A percentile compares a stretch with the other conserved stretches of the same genome.
Evolutionary conservation across 768 basidiomycete species (phyloP).

Genomic region (Cyathus striatus): DNA sequence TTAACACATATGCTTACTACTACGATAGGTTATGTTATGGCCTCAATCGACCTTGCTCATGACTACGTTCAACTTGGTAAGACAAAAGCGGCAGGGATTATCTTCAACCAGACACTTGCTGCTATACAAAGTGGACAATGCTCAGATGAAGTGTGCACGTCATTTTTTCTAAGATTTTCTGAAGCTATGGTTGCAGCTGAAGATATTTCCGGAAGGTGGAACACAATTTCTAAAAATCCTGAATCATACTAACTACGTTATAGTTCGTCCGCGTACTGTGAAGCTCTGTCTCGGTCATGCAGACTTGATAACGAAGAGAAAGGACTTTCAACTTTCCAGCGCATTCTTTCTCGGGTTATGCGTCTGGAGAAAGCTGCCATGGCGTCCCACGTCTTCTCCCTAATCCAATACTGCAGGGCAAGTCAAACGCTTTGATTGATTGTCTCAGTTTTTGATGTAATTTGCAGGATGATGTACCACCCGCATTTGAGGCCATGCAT

Average conservation of each 20-base stretch:
- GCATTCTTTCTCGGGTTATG: conserved; percentile 54
- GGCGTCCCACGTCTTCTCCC: conserved; percentile 64
- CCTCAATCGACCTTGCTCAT: conserved; percentile 69
- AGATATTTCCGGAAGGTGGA: conserved; percentile 55
- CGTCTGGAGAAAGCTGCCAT: conserved; percentile 66
- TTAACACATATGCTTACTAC: not conserved
- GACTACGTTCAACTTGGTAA: conserved; percentile 82
- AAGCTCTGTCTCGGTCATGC: conserved; percentile 48
- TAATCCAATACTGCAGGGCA: conserved; percentile 67
- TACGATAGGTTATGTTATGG: conserved; percentile 48
- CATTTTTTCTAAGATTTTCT: conserved; percentile 61
- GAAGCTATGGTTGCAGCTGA: conserved; percentile 60
- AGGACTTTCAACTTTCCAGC: conserved; percentile 42
- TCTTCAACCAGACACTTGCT: conserved; percentile 58
- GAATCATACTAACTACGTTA: conserved; percentile 3
- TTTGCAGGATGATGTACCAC: conserved; percentile 54
- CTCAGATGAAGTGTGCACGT: conserved; percentile 46
- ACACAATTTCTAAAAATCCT: not conserved
- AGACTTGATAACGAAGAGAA: conserved; percentile 39
- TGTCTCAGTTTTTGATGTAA: conserved; percentile 1
- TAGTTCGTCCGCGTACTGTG: conserved; percentile 52
- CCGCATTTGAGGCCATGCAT: conserved; percentile 52
- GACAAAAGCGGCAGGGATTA: conserved; percentile 52
- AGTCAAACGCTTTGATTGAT: conserved; percentile 7
- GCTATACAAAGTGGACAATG: conserved; percentile 36